Percentiles rank a stretch among this genome's conserved stretches.
phyloP scores from a whole-genome alignment of 1,284 basidiomycete species.

The Serendipita sp. region DNA sequence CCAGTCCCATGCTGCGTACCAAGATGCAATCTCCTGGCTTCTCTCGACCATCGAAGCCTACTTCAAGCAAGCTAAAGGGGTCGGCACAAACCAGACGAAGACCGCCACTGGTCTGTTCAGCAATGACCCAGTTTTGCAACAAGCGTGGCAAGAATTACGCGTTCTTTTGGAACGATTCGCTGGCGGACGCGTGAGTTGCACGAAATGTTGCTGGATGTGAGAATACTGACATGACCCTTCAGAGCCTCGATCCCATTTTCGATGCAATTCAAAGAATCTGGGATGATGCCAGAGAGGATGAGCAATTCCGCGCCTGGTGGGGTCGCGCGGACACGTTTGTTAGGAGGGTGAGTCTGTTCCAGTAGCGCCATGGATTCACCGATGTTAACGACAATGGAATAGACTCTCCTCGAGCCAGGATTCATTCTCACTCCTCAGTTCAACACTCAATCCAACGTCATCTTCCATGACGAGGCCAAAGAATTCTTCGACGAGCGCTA shows the following conservation, averaged over 20 bases:
- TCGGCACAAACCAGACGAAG: constrained; percentile 23
- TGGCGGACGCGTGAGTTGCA: constrained; percentile 32
- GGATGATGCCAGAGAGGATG: constrained; percentile 62
- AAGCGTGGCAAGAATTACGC: constrained; percentile 53
- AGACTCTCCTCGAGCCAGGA: constrained; percentile 73
- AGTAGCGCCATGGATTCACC: neutral
- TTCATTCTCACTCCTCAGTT: constrained; percentile 75
- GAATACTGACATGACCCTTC: constrained; percentile 15
- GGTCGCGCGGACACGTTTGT: constrained; percentile 46
- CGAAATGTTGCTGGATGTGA: too few relatives aligned
- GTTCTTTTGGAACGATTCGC: constrained; percentile 86
- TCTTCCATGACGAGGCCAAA: constrained; percentile 53
- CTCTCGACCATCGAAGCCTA: constrained; percentile 64
- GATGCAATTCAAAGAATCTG: constrained; percentile 63
- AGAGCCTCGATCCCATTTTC: constrained; percentile 52
- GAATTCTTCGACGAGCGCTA: constrained; percentile 79
- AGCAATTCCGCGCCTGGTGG: constrained; percentile 71
- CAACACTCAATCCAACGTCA: constrained; percentile 41
- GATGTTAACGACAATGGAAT: constrained; percentile 10
- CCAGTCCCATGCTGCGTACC: constrained; percentile 86
- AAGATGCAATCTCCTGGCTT: constrained; percentile 67
- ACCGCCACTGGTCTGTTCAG: constrained; percentile 17
- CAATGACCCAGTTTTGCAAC: constrained; percentile 41
- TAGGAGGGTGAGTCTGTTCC: constrained; percentile 36
- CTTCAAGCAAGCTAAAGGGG: constrained; percentile 43